phyloP scores from a whole-genome alignment of 331 rosid species.

The Quercus phellos region DNA sequence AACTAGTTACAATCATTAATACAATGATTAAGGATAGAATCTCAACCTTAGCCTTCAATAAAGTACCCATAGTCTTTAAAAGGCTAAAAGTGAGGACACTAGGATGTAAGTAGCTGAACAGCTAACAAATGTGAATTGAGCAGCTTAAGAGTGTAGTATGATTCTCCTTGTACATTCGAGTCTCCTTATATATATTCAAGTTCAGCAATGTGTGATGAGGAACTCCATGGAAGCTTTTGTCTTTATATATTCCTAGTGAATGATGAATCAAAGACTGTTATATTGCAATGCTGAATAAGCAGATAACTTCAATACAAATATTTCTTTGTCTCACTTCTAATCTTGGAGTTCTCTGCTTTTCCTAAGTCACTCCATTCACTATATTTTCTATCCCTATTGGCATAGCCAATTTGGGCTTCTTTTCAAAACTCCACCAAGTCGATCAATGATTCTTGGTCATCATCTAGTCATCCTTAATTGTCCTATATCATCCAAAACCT shows the following conservation, averaged over 20 bases:
- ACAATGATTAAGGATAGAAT: neutral
- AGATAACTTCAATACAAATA: neutral
- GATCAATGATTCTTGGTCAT: neutral
- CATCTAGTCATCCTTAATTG: neutral
- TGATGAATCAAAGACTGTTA: neutral
- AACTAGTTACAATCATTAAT: neutral
- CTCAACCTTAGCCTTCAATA: conserved; percentile 1
- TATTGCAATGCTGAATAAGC: neutral
- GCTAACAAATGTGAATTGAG: neutral
- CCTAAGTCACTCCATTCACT: neutral
- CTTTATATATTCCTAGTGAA: no score
- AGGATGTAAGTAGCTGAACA: no score
- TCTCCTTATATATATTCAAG: neutral
- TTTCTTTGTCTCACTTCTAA: neutral
- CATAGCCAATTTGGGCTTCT: neutral
- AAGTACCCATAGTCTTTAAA: neutral
- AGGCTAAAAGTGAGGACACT: no score
- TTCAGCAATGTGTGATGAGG: neutral
- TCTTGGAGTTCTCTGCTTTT: neutral
- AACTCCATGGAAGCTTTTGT: no score
- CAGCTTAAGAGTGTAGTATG: neutral
- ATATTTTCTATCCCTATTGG: neutral
- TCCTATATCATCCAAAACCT: neutral
- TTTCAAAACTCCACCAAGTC: neutral
- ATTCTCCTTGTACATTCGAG: neutral